Percentiles rank a stretch among this genome's conserved stretches.
phyloP scores from a whole-genome alignment of 495 filamentous ascomycete species.

The Penicillium turbatum region DNA sequence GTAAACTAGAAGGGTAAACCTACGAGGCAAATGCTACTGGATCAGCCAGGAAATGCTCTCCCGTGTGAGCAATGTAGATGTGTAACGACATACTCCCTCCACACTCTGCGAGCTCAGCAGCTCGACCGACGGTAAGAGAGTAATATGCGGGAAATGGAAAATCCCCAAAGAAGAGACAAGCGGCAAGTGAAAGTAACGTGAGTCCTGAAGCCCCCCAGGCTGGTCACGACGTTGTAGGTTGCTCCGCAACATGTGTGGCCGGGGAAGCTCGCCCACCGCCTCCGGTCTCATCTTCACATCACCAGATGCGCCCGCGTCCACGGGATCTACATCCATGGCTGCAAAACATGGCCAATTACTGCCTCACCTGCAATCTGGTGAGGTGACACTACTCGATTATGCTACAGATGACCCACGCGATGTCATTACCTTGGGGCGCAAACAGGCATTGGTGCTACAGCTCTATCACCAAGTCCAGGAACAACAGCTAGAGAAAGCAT shows the following conservation, averaged over 20 bases:
- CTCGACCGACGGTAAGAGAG: constrained; percentile 28
- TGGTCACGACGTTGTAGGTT: constrained; percentile 3
- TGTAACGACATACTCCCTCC: constrained; percentile 64
- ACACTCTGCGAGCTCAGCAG: constrained; percentile 33
- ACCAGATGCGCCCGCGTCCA: constrained; percentile 35
- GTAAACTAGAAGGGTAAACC: constrained; percentile 24
- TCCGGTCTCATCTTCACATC: constrained; percentile 23
- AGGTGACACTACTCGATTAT: constrained; percentile 37
- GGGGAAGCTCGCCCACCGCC: constrained; percentile 21
- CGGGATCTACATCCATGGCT: constrained; percentile 38
- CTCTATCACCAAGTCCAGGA: constrained; percentile 67
- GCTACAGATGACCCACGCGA: constrained; percentile 43
- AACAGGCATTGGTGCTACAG: constrained; percentile 58
- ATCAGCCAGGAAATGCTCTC: constrained; percentile 74
- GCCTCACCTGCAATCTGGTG: constrained; percentile 36
- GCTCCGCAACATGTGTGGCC: not conserved
- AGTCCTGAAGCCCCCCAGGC: constrained; percentile 23
- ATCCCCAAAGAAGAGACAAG: constrained; percentile 9
- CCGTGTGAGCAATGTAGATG: constrained; percentile 84
- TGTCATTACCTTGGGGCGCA: constrained; percentile 52
- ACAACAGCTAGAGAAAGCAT: constrained; percentile 62
- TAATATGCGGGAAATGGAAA: constrained; percentile 20
- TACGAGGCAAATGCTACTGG: constrained; percentile 65
- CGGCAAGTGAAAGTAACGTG: constrained; percentile 6
- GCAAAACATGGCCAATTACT: constrained; percentile 29